These are phyloP conservation scores for Botrytis deweyae DNA, from an alignment of 2,329 filamentous ascomycete genomes.

Conservation along the genomic window DNA sequence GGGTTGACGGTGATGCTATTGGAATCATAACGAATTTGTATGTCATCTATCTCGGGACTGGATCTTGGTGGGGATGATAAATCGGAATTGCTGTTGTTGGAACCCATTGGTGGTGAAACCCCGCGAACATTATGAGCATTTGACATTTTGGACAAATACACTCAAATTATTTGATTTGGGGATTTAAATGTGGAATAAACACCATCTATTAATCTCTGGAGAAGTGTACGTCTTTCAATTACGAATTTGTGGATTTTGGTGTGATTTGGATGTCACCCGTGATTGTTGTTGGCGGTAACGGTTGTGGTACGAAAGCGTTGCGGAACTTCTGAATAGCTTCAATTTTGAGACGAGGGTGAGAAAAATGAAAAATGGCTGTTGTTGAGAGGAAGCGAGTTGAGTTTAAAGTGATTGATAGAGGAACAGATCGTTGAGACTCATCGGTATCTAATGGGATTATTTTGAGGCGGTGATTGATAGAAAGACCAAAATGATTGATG, in stretches of 20 bases:
- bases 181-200: not conserved
- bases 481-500: constrained; percentile 29
- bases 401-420: not conserved
- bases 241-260: not conserved
- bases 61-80: constrained; percentile 54
- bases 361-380: constrained; percentile 20
- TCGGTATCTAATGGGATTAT: constrained; percentile 24
- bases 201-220: constrained; percentile 1
- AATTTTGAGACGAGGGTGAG: constrained; percentile 29
- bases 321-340: constrained; percentile 37
- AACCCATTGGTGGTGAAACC: constrained; percentile 20
- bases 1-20: constrained; percentile 31
- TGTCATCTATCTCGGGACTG: constrained; percentile 47
- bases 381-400: constrained; percentile 20
- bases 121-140: constrained; percentile 19
- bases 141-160: constrained; percentile 12
- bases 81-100: constrained; percentile 41
- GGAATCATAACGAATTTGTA: constrained; percentile 25
- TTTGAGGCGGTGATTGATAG: constrained; percentile 30
- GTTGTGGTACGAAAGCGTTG: not conserved
- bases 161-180: not conserved
- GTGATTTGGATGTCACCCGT: not conserved
- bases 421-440: constrained; percentile 21
- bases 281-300: constrained; percentile 23
- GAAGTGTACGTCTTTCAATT: not conserved